Conservation (phyloP, 495 filamentous ascomycete genomes). For the Penicillium mononematosum region DNA sequence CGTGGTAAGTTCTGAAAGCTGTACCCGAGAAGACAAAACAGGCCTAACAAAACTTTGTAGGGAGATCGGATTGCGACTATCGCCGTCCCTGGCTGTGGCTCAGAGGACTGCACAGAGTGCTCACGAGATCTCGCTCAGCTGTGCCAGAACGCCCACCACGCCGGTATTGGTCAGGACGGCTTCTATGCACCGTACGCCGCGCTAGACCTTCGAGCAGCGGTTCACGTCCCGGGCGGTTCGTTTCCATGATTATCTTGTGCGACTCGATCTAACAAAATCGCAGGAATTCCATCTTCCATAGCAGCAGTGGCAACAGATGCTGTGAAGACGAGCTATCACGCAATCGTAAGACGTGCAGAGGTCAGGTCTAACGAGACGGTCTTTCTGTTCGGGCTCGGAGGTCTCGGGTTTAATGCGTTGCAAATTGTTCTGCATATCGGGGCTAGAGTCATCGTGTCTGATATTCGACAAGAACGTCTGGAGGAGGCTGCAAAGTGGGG, state of each 20-base stretch:
- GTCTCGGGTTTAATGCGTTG: conserved; percentile 26
- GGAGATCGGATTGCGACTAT: conserved; percentile 20
- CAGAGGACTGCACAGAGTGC: conserved; percentile 20
- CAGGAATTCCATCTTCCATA: conserved; percentile 18
- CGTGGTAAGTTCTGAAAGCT: conserved; percentile 3
- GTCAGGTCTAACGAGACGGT: conserved; percentile 21
- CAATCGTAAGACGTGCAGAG: conserved; percentile 22
- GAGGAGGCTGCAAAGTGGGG: conserved; percentile 14
- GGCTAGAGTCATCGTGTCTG: conserved; percentile 22
- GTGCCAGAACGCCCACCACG: conserved; percentile 16
- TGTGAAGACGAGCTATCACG: conserved; percentile 27
- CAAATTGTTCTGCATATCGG: conserved; percentile 23
- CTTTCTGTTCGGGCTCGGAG: conserved; percentile 23
- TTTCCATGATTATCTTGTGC: background rate
- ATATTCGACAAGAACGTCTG: conserved; percentile 22
- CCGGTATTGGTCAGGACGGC: conserved; percentile 28
- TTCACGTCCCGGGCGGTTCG: conserved; percentile 14
- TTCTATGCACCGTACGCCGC: conserved; percentile 25
- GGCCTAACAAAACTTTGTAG: background rate
- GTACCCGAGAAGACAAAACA: background rate
- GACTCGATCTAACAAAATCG: background rate
- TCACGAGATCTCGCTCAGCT: conserved; percentile 24
- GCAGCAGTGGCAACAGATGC: conserved; percentile 28
- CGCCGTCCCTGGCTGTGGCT: conserved; percentile 24
- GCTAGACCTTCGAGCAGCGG: conserved; percentile 19